Evolutionary conservation across 768 basidiomycete species (phyloP), one percentile per base, ranked within the genome.

Genomic region (Amanita subjunquillea): DNA sequence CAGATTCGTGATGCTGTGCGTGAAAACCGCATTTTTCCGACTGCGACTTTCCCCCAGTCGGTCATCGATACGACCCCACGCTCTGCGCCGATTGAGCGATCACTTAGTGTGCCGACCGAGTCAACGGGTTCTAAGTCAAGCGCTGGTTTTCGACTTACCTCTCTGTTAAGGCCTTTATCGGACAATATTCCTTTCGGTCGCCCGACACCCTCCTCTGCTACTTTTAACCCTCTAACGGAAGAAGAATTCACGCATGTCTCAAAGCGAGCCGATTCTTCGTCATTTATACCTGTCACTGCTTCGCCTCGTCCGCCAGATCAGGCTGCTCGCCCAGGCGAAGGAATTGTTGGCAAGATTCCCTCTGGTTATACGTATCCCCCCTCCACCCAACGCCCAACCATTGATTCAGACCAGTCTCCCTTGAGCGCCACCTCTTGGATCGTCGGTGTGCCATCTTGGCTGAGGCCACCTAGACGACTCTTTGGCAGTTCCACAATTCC

Each of bases 1-100:
- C 81, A 86, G 63, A 93, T 98, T 54, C 83, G 87, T 29, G 80
- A 83, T 55, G 82, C 80, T 9, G 80, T 96, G 32, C 79, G 85
- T 51, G 66, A 69, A 15, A 72, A 80, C 59, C 78, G 79, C 37
- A 65, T 62, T 34, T 57, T 64, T 30, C 63, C 68, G 8, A 71
- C 72, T 49, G 59, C 61, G 27, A 53, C 56, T 34, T 56, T 65
- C n/a, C 62, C 69, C 9, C 67, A 72, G 54, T 58, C 62, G 20
- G 66, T 84, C 22, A 67, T 86, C 56, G 84, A 86, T 55, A 86
- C 84, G 15, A 86, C 84, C 4, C 47, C 73, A 1, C 73, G 78
- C 15, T 57, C 68, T n/a, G 52, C 63, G 29, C 51, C 62, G 13
- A 58, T 64, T 10, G 76, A 78, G 45, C 78, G 75, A 27, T 50